Conservation (phyloP, 2,329 filamentous ascomycete species). For the Elsinoe necatrix region DNA sequence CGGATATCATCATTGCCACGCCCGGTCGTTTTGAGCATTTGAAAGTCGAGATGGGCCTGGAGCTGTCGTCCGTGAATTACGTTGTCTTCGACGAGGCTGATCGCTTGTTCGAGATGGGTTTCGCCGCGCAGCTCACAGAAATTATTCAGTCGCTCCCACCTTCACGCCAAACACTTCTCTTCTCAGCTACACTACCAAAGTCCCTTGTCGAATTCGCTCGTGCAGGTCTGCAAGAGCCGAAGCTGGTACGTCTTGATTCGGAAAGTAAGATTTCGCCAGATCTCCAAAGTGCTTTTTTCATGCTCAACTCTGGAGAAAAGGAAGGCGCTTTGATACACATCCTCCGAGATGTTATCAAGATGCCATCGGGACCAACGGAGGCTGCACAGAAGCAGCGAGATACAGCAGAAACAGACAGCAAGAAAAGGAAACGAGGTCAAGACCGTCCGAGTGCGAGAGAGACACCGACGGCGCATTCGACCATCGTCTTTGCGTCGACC, state of each 20-base stretch:
- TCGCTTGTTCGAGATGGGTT: conserved; percentile 96
- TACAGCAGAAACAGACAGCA: conserved; percentile 42
- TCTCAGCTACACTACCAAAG: conserved; percentile 89
- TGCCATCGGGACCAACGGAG: conserved; percentile 62
- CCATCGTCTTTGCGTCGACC: conserved; percentile 87
- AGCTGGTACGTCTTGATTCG: conserved; percentile 79
- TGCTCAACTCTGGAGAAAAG: conserved; percentile 84
- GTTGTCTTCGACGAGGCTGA: conserved; percentile 98
- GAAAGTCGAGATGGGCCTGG: conserved; percentile 91
- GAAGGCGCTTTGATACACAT: conserved; percentile 86
- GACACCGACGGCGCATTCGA: conserved; percentile 80
- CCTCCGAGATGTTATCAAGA: conserved; percentile 83
- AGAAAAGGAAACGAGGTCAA: conserved; percentile 63
- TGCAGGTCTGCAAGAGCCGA: conserved; percentile 86
- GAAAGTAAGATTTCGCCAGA: conserved; percentile 96
- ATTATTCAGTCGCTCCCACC: conserved; percentile 82
- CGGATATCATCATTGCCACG: conserved; percentile 83
- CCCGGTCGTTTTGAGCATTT: conserved; percentile 93
- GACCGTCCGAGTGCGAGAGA: conserved; percentile 48
- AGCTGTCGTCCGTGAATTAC: conserved; percentile 84
- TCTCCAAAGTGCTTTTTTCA: conserved; percentile 91
- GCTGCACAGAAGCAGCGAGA: conserved; percentile 38
- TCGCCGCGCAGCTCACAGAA: conserved; percentile 84
- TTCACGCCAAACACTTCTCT: conserved; percentile 81
- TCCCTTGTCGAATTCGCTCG: conserved; percentile 93